Base-by-base conservation (phyloP, 441 rosid species). In the Sinapis alba region DNA sequence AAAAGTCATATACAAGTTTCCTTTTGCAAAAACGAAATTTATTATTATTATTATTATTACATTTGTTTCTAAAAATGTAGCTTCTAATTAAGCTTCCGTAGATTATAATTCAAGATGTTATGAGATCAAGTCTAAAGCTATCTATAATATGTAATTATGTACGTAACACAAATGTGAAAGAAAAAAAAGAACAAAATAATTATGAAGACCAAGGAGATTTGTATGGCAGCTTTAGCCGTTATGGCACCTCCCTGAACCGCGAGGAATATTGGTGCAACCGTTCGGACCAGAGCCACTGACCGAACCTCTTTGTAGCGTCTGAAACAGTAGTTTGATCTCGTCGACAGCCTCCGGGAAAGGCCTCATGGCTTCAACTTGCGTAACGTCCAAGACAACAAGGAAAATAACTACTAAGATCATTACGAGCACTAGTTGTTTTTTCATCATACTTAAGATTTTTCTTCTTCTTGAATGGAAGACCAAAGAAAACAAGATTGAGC, bases 301-400 rank as follows among this genome's bases (percentile, higher is more conserved):
- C 24, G 58, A 26, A 53, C 58, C 58, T 53, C 58, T 19, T 53
- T 53, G 58, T 0, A 53, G n/a, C 58, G 58, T 12, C 58, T 53
- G 58, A 53, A 53, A 53, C 58, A 53, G 58, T 53, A 53, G 58
- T 20, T 20, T 53, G 26, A 53, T 53, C 58, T 53, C 58, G 9
- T 53, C 58, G 12, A 53, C 58, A 20, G 58, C 13, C 26, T 53
- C 58, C 26, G 58, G 58, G 26, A 53, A 53, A 53, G 58, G 58
- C 58, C 58, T 19, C 24, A 53, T 53, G 58, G 58, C 58, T 53
- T 53, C 58, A 53, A 53, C 58, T 53, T 20, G 58, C 58, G 58
- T 53, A 20, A 19, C 58, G 24, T 53, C 58, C 58, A 53, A 53
- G 58, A 19, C 23, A 53, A 53, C 13, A 19, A 53, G 24, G 13